Evolutionary conservation across 1,139 yeast genomes (phyloP), one percentile per base, ranked within the genome.

Genomic region (Protomyces pachydermus): DNA sequence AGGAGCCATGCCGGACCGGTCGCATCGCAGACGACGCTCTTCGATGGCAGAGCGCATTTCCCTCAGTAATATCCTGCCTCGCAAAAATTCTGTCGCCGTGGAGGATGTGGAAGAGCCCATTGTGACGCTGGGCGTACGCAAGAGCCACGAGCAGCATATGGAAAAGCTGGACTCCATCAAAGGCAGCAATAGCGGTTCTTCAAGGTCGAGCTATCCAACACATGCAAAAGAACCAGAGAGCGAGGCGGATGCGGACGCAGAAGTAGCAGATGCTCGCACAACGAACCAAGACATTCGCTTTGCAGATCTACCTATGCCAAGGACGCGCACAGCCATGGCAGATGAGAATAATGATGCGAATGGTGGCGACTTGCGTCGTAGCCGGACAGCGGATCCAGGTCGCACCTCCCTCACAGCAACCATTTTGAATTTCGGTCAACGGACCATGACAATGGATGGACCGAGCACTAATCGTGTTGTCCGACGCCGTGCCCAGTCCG

Each of bases 401-500:
- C 34, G 51, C 20, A n/a, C 61, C 14, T 28, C 32, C 4, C 45
- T 56, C 10, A 53, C 45, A 5, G 37, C 65, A 9, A 51, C 60
- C 9, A 50, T 60, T 14, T 69, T 71, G 54, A 78, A 76, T 65
- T 74, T 72, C 56, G 71, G 71, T 39, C 77, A 80, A 68, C 74
- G 85, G 66, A 75, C 84, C 3, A 78, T 79, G 66, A 83, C 86
- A 0, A 69, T 81, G 48, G 85, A 82, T 66, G 74, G 73, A 3
- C 68, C 68, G 6, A 61, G 57, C 23, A 34, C 34, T 10, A 37
- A 16, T 18, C 42, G 58, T 23, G 52, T 53, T 23, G 60, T 37
- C 9, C 53, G 48, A 16, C 38, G 65, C 32, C 48, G 61, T 34
- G 32, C 56, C 5, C 54, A 51, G 25, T 56, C 50, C 38, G 48